These are phyloP conservation scores for Eucalyptus cloeziana DNA, from an alignment of 345 rosid species.

Conservation along the genomic window DNA sequence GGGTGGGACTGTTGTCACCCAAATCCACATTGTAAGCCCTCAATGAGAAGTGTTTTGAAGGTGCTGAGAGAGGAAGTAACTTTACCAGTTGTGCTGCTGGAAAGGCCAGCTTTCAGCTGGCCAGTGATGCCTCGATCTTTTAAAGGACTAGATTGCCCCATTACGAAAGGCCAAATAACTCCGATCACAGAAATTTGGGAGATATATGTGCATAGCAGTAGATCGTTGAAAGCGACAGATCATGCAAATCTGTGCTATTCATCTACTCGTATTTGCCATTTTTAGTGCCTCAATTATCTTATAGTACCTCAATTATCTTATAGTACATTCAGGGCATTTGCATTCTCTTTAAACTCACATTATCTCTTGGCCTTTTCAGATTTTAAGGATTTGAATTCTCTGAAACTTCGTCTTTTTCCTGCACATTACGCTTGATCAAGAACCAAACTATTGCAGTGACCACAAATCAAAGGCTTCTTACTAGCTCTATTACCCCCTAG, in stretches of 20 bases:
- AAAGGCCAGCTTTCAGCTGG: conserved; percentile 68
- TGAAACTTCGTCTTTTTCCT: neutral
- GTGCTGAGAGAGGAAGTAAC: conserved; percentile 49
- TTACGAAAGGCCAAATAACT: conserved; percentile 9
- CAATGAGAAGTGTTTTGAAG: conserved; percentile 48
- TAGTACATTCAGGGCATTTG: neutral
- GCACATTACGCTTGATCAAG: neutral
- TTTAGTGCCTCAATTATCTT: neutral
- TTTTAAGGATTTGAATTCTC: neutral
- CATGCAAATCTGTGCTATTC: neutral
- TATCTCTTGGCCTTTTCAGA: neutral
- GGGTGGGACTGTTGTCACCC: conserved; percentile 83
- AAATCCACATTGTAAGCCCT: conserved; percentile 58
- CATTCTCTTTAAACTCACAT: neutral
- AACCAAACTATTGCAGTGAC: neutral
- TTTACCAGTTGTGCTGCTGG: conserved; percentile 32
- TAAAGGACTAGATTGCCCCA: conserved; percentile 13
- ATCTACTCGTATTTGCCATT: neutral
- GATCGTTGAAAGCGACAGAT: neutral
- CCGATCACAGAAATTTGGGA: conserved; percentile 30
- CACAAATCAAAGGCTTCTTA: neutral
- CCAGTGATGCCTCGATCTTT: conserved; percentile 59
- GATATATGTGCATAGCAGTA: conserved; percentile 1
- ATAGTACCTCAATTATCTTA: neutral
- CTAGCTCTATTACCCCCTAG: neutral